These are phyloP conservation scores for Ophiosphaerella herpotricha DNA, from an alignment of 2,329 filamentous ascomycete genomes.

Conservation along the genomic window DNA sequence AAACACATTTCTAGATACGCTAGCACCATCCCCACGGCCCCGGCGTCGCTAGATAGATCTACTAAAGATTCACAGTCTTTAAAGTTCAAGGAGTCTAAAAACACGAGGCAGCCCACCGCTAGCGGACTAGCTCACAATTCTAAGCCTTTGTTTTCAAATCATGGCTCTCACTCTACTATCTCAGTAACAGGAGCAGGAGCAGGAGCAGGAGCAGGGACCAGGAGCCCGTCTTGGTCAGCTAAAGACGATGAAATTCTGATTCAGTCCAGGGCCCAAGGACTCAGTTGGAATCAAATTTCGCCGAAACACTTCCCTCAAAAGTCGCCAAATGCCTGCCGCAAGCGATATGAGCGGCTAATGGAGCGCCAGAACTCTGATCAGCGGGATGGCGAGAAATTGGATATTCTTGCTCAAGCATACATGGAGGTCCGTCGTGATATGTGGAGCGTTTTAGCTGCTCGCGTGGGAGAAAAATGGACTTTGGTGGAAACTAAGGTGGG, in stretches of 20 bases:
- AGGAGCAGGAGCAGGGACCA: conserved; percentile 25
- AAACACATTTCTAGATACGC: too few relatives aligned
- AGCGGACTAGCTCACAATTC: not conserved
- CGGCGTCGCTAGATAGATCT: too few relatives aligned
- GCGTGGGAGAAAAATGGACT: conserved; percentile 57
- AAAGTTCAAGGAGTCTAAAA: too few relatives aligned
- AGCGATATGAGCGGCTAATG: conserved; percentile 80
- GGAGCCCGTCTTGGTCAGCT: conserved; percentile 62
- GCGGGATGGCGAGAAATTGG: conserved; percentile 75
- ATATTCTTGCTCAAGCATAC: conserved; percentile 74
- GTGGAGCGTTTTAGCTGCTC: conserved; percentile 71
- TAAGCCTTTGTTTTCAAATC: not conserved
- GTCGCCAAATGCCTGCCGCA: conserved; percentile 77
- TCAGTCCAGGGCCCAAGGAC: conserved; percentile 68
- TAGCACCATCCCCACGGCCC: too few relatives aligned
- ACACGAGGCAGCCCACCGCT: too few relatives aligned
- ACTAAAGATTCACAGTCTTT: too few relatives aligned
- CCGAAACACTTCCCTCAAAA: conserved; percentile 74
- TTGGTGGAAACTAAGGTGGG: conserved; percentile 76
- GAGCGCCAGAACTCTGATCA: conserved; percentile 71
- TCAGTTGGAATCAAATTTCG: conserved; percentile 82
- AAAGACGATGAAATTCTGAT: conserved; percentile 74
- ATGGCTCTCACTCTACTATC: not conserved
- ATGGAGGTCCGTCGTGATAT: conserved; percentile 77
- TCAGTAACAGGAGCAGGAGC: conserved; percentile 17